Evolutionary conservation across 495 filamentous ascomycete species (phyloP).

Genomic region (Beverwykella pulmonaria): DNA sequence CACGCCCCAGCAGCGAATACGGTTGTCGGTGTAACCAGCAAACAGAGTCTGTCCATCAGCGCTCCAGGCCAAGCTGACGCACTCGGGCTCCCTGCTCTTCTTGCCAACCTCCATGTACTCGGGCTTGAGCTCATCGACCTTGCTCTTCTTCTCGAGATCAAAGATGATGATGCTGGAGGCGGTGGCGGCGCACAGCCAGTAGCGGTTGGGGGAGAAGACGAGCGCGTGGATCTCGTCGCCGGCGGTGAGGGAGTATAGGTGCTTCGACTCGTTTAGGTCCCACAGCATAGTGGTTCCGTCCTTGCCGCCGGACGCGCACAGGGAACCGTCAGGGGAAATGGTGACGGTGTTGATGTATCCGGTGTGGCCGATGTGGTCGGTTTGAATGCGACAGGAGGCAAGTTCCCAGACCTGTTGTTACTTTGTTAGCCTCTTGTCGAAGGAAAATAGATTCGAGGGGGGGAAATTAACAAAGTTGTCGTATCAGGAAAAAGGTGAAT

Average conservation of each 20-base stretch:
- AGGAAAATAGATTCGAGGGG: background rate
- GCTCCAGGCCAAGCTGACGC: constrained; percentile 93
- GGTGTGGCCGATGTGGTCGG: constrained; percentile 99
- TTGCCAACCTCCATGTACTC: constrained; percentile 95
- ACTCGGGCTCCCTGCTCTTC: constrained; percentile 99
- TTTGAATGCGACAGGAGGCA: constrained; percentile 97
- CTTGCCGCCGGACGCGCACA: constrained; percentile 99
- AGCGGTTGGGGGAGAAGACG: constrained; percentile 99
- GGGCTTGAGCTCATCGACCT: constrained; percentile 99
- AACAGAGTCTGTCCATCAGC: constrained; percentile 99
- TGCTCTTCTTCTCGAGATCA: constrained; percentile 99
- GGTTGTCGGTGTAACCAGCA: constrained; percentile 99
- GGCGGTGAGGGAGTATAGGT: constrained; percentile 99
- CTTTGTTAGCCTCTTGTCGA: constrained; percentile 15
- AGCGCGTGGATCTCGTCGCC: constrained; percentile 99
- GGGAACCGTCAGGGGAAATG: constrained; percentile 98
- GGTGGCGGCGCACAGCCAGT: constrained; percentile 99
- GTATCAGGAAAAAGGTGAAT: constrained; percentile 88
- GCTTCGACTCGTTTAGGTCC: constrained; percentile 99
- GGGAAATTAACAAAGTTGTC: constrained; percentile 4
- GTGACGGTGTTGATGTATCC: constrained; percentile 99
- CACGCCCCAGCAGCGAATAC: constrained; percentile 99
- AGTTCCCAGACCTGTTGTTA: constrained; percentile 91
- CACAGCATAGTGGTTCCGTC: constrained; percentile 99
- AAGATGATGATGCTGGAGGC: constrained; percentile 99